These are phyloP conservation scores for Boletus fagicola DNA, from an alignment of 768 basidiomycete species.

Conservation along the genomic window DNA sequence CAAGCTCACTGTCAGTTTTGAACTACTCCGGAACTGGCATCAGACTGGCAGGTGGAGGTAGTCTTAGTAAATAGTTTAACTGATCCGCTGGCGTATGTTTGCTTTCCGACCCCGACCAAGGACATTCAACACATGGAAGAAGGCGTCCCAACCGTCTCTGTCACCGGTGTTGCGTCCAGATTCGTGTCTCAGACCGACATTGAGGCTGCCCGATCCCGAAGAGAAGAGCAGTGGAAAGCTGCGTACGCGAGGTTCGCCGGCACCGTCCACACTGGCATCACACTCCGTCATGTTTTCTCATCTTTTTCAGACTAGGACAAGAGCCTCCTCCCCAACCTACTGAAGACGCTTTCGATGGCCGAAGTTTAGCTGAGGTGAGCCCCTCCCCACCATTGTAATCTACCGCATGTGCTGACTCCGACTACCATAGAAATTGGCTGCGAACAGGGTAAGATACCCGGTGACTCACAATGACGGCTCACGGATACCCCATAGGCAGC, in stretches of 20 bases:
- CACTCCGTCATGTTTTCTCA: conserved; percentile 1
- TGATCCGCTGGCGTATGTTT: conserved; percentile 6
- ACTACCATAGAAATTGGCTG: conserved; percentile 72
- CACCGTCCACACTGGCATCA: neutral
- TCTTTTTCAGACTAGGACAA: conserved; percentile 63
- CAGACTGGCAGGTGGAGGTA: neutral
- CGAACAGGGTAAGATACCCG: conserved; percentile 64
- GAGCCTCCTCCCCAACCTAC: conserved; percentile 75
- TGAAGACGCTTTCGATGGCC: conserved; percentile 78
- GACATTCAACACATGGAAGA: conserved; percentile 53
- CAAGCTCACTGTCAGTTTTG: neutral
- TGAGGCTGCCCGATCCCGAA: conserved; percentile 64
- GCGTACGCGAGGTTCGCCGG: conserved; percentile 71
- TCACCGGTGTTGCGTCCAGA: conserved; percentile 74
- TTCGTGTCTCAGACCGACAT: conserved; percentile 81
- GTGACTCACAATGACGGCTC: conserved; percentile 5
- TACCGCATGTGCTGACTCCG: conserved; percentile 13
- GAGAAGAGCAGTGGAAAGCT: conserved; percentile 88
- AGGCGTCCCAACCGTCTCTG: conserved; percentile 67
- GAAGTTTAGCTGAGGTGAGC: conserved; percentile 86
- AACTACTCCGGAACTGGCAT: neutral
- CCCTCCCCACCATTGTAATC: conserved; percentile 6
- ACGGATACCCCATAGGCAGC: conserved; percentile 52
- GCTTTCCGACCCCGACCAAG: conserved; percentile 21
- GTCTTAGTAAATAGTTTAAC: neutral